Evolutionary conservation across 2,329 filamentous ascomycete genomes (phyloP), one percentile per base, ranked within the genome.

Genomic region (Aspergillus caelatus): DNA sequence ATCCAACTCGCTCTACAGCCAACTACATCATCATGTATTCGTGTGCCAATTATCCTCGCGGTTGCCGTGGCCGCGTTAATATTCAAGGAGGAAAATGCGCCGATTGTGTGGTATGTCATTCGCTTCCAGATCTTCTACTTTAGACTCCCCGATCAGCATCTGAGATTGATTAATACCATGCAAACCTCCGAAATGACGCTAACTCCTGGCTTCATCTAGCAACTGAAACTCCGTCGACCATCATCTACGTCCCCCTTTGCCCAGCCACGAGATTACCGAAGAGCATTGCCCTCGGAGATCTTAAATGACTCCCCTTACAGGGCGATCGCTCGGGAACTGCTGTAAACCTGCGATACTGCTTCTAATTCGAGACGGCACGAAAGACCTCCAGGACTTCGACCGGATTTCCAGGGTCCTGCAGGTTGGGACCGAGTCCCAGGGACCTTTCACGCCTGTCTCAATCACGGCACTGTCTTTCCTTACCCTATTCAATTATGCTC

Each of bases 1-100:
- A 39, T 32, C 43, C 12, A 55, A 41, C 34, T 34, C 21, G 11
- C 36, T 46, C 52, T 57, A 26, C 19, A 48, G 16, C n/a, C 52
- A 54, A 21, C n/a, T 32, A 4, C 32, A 54, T 54, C 67, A 75
- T 50, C 60, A 82, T 82, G 80, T 82, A 77, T 74, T 82, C 80
- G 34, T 82, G 80, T 73, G 75, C 75, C 62, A 82, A 82, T 67
- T 80, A 82, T 62, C 78, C 80, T 61, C 79, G 80, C 57, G 80
- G 80, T 54, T 82, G 80, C 73, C 79, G 80, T 62, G 80, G 80
- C 65, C 80, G 80, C 62, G 79, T 76, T 64, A 81, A 82, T 67
- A 71, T 73, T 43, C 68, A 74, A 57, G 80, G 80, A 56, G 77
- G 73, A 39, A 81, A 80, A 69, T 82, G 80, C 69, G 65, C 74